A percentile compares a stretch with the other conserved stretches of the same genome.
phyloP scores from a whole-genome alignment of 768 basidiomycete species.

The Gloeophyllum trabeum region DNA sequence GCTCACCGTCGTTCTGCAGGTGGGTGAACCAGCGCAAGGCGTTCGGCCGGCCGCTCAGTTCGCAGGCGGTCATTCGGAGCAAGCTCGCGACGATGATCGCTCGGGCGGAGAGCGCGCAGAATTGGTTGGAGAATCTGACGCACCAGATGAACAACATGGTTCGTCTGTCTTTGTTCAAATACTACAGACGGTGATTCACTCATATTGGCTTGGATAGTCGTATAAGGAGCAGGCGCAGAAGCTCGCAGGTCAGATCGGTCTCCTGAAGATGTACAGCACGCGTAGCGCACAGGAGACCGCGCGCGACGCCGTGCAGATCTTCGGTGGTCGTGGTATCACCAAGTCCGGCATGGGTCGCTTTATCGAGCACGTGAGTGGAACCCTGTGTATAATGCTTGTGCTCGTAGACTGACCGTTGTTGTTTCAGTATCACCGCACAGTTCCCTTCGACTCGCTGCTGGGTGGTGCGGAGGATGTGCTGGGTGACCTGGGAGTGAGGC shows the following conservation, averaged over 20 bases:
- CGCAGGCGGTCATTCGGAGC: slow-evolving; percentile 78
- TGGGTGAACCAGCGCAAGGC: slow-evolving; percentile 88
- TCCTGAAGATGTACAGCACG: slow-evolving; percentile 74
- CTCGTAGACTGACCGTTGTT: slow-evolving; percentile 2
- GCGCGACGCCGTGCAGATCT: slow-evolving; percentile 76
- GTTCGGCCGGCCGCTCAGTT: slow-evolving; percentile 78
- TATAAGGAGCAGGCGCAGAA: slow-evolving; percentile 66
- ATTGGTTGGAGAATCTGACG: slow-evolving; percentile 82
- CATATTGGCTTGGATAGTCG: slow-evolving; percentile 25
- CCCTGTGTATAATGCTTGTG: not conserved
- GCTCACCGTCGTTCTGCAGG: too few relatives aligned
- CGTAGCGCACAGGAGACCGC: slow-evolving; percentile 71
- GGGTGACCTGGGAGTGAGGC: slow-evolving; percentile 71
- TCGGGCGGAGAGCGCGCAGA: slow-evolving; percentile 68
- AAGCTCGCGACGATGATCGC: slow-evolving; percentile 89
- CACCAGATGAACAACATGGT: slow-evolving; percentile 85
- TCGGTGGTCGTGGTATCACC: slow-evolving; percentile 81
- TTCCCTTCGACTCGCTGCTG: slow-evolving; percentile 28
- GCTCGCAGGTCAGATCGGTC: slow-evolving; percentile 72
- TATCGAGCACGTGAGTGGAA: slow-evolving; percentile 53
- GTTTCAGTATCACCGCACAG: slow-evolving; percentile 27
- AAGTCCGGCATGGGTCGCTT: slow-evolving; percentile 69
- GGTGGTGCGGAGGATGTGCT: slow-evolving; percentile 63
- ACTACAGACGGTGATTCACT: slow-evolving; percentile 2
- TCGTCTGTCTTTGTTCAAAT: slow-evolving; percentile 6